Evolutionary conservation across 345 rosid genomes (phyloP), one percentile per base, ranked within the genome.

Genomic region (Durio zibethinus): DNA sequence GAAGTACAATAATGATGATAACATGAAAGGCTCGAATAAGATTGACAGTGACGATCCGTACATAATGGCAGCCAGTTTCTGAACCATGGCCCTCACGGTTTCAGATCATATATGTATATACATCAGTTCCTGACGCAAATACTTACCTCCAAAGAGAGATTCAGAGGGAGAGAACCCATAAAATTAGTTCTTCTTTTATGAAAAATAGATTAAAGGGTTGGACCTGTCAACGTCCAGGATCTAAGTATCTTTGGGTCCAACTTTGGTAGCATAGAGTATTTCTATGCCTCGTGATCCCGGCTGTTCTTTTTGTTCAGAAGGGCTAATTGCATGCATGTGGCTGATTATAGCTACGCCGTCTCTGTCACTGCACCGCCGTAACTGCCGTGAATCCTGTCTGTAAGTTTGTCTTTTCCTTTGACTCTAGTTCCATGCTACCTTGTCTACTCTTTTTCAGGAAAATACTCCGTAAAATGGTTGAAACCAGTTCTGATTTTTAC

Each of bases 151-250:
- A 2, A 21, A 54, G 12, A 54, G 27, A 18, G 23, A 20, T 4
- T 47, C 20, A 48, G 20, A 15, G 53, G 4, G 53, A 0, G 16
- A 45, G 56, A 52, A 10, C 56, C 23, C 7, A 1, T 25, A 4
- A 11, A 59, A 25, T 59, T 59, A 59, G 27, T 59, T 57, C 6
- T 23, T 25, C 10, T 54, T n/a, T 54, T 53, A 54, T 6, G 0
- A 10, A 27, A 10, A 4, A 23, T 4, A 57, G 0, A 56, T 56
- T 21, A 10, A 53, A 0, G 57, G 18, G 1, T n/a, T 48, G 67
- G 82, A 60, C 75, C 80, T 81, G 84, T 85, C 90, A 78, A 79
- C 85, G 74, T 85, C 87, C 48, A 78, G 72, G 70, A 85, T 85
- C 88, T 35, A 76, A 70, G 86, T 72, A 81, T 85, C 88, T 82